Conservation (phyloP, 73 alveolate genomes). For the Vitrella brassicaformis region DNA sequence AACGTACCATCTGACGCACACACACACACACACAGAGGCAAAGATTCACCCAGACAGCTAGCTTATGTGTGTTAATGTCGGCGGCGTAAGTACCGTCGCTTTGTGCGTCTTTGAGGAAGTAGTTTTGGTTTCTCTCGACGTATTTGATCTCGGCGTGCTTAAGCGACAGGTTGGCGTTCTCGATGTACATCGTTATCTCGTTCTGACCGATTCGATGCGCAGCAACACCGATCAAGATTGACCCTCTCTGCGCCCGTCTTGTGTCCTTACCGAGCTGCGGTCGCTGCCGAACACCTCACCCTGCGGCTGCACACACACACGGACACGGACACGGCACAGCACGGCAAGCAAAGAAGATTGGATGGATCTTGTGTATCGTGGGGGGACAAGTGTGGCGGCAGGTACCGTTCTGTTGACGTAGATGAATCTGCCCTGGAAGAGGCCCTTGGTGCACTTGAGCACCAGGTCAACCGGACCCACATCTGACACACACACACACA, state of each 20-base stretch:
- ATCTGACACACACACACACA: neutral
- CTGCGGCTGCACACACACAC: constrained; percentile 7
- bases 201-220: too few relatives aligned
- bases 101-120: constrained; percentile 28
- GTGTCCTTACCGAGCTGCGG: constrained; percentile 7
- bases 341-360: neutral
- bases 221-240: too few relatives aligned
- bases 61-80: neutral
- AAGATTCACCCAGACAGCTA: neutral
- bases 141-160: constrained; percentile 46
- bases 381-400: neutral
- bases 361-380: neutral
- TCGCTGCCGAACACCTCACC: constrained; percentile 42
- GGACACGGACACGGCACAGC: too few relatives aligned
- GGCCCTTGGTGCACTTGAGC: constrained; percentile 9
- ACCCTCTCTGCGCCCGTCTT: too few relatives aligned
- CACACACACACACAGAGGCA: neutral
- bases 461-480: neutral
- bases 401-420: constrained; percentile 25
- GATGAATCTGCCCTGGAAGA: constrained; percentile 35
- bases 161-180: constrained; percentile 35
- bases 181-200: constrained; percentile 49
- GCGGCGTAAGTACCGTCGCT: neutral
- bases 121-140: constrained; percentile 15
- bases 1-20: neutral